Base-by-base conservation (phyloP, 2,329 filamentous ascomycete species). In the Podosphaera aphanis region DNA sequence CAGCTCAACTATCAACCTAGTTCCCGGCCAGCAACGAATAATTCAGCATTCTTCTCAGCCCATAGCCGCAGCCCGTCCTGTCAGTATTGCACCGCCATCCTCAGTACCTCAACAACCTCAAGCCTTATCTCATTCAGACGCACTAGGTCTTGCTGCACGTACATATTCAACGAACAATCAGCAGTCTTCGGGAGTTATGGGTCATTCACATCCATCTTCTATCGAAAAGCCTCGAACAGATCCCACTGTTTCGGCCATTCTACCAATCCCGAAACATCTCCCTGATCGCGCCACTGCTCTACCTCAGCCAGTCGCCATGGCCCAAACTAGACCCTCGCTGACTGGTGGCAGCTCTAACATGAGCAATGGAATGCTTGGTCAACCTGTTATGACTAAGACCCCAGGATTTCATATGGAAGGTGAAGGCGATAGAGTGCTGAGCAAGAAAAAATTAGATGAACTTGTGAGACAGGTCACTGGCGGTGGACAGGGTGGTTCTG, bases 391-490 rank as follows among this genome's bases (percentile, higher is more conserved):
- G 49, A 67, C 77, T 46, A 86, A 85, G 57, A 74, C 83, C 39
- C 83, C 85, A 0, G 75, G 77, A 0, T 93, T 83, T 61, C 82
- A 83, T 47, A 77, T 94, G 48, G 88, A 95, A 59, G 83, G 83
- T 25, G 86, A 93, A 58, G 85, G 84, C 21, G 85, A 94, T 56
- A 79, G 86, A 38, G 81, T 98, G 1, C 68, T 98, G n/a, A 92
- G 81, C 65, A 94, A 94, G 73, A 92, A 93, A 66, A 95, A 93
- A 65, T 70, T 98, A 36, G 86, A 98, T 57, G 88, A 94, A 60
- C 70, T 98, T 33, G 86, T 95, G 7, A 76, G 86, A 44, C 88
- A 95, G 62, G 85, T 95, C 48, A 93, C 84, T 31, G 86, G 86
- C 46, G 80, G 79, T 8, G 77, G 75, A 21, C 71, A 74, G 0